A percentile compares a stretch with the other conserved stretches of the same genome.
phyloP scores from a whole-genome alignment of 345 rosid genomes.

The Cardamine resedifolia region DNA sequence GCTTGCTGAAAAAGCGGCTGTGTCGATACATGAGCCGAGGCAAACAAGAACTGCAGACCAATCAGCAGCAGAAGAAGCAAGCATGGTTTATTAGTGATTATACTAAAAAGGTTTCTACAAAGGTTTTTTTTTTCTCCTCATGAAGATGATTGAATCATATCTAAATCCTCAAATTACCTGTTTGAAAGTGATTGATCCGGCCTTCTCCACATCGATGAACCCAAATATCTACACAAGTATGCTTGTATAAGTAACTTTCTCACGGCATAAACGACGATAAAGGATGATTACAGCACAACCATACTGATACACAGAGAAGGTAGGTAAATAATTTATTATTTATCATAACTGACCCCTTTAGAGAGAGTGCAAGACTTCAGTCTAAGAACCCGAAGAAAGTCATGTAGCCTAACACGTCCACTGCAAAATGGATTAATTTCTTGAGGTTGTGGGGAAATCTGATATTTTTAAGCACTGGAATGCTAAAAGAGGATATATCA shows the following conservation, averaged over 20 bases:
- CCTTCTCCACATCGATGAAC: slow-evolving; percentile 78
- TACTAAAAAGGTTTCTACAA: neutral
- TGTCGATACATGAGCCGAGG: slow-evolving; percentile 67
- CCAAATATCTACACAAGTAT: slow-evolving; percentile 62
- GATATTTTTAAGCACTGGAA: slow-evolving; percentile 6
- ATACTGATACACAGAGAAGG: neutral
- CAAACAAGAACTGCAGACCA: slow-evolving; percentile 76
- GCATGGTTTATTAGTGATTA: neutral
- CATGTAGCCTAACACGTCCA: slow-evolving; percentile 60
- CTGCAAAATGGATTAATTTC: slow-evolving; percentile 45
- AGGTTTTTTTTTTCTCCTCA: neutral
- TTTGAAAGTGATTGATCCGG: slow-evolving; percentile 77
- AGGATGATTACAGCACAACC: neutral
- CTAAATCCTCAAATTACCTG: slow-evolving; percentile 52
- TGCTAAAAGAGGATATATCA: neutral
- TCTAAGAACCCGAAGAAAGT: slow-evolving; percentile 59
- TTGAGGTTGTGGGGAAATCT: neutral
- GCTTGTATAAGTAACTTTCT: slow-evolving; percentile 15
- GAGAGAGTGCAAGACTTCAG: slow-evolving; percentile 63
- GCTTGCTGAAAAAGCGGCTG: slow-evolving; percentile 64
- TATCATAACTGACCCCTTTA: slow-evolving; percentile 55
- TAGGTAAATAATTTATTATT: neutral
- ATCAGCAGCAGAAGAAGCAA: slow-evolving; percentile 14
- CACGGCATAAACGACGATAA: neutral
- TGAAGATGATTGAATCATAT: neutral